These are phyloP conservation scores for Tuber magnatum DNA, from an alignment of 495 filamentous ascomycete species.

Conservation along the genomic window DNA sequence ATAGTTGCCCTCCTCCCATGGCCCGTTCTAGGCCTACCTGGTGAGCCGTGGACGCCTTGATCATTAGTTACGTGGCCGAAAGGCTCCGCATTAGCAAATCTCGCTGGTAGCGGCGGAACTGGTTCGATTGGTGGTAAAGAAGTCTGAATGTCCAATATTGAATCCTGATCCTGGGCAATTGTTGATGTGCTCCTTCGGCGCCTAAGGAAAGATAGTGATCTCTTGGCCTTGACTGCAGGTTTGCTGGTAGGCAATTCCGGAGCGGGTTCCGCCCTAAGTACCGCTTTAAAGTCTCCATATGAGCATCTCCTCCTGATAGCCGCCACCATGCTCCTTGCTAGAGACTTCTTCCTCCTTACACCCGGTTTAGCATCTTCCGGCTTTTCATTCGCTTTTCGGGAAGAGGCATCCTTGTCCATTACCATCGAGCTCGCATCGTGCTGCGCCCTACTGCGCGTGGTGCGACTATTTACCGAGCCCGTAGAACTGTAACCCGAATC, in stretches of 20 bases:
- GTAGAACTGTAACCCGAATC: conserved; percentile 34
- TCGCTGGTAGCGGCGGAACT: conserved; percentile 22
- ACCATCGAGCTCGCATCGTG: not conserved
- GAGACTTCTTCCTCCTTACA: conserved; percentile 11
- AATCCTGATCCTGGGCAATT: not conserved
- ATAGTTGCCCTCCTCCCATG: not conserved
- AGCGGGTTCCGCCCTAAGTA: not conserved
- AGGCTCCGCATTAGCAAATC: not conserved
- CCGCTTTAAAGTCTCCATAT: conserved; percentile 30
- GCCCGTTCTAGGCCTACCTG: not conserved
- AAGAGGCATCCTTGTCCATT: not conserved
- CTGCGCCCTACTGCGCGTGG: not conserved
- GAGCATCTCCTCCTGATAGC: conserved; percentile 33
- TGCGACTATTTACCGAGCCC: conserved; percentile 26
- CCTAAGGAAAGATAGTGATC: conserved; percentile 23
- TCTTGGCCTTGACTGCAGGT: conserved; percentile 8
- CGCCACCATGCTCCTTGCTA: conserved; percentile 20
- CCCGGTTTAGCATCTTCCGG: not conserved
- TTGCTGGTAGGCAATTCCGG: not conserved
- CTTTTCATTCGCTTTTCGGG: not conserved
- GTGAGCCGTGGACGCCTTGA: not conserved
- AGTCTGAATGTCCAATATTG: conserved; percentile 1
- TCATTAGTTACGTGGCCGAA: not conserved
- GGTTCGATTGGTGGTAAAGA: conserved; percentile 16
- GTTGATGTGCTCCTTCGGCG: conserved; percentile 29